A percentile compares a stretch with the other conserved stretches of the same genome.
Conservation (phyloP, 2,329 filamentous ascomycete species). For the Fusarium robinianum region DNA sequence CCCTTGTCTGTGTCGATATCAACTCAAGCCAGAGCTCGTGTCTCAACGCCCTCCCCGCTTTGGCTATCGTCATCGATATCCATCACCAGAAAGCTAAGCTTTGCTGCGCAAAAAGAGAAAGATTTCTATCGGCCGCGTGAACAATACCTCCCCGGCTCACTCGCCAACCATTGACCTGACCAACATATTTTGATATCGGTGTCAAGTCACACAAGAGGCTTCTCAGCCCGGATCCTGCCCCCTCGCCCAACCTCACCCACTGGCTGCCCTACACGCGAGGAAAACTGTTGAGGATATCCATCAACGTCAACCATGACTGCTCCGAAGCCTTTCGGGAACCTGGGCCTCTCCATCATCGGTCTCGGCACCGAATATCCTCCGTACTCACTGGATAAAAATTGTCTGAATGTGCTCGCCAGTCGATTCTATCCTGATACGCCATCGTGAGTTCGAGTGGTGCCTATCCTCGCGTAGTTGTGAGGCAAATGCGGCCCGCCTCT, state of each 20-base stretch:
- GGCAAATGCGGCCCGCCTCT: neutral
- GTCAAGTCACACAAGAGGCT: neutral
- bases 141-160: no score
- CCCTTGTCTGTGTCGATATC: no score
- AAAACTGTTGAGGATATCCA: constrained; percentile 25
- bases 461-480: neutral
- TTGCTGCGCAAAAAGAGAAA: no score
- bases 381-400: constrained; percentile 53
- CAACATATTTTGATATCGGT: no score
- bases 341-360: constrained; percentile 65
- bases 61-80: no score
- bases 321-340: constrained; percentile 50
- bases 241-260: neutral
- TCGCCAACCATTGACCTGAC: no score
- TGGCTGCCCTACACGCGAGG: constrained; percentile 13
- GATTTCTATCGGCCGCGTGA: no score
- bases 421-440: constrained; percentile 63
- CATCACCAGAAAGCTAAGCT: no score
- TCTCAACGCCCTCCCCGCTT: no score
- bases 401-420: constrained; percentile 56
- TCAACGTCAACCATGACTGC: constrained; percentile 45
- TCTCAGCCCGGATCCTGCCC: neutral
- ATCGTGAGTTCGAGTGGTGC: constrained; percentile 58
- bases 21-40: no score
- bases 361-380: constrained; percentile 65